Evolutionary conservation across 1,284 basidiomycete genomes (phyloP).

Genomic region (Psilocybe mexicana): DNA sequence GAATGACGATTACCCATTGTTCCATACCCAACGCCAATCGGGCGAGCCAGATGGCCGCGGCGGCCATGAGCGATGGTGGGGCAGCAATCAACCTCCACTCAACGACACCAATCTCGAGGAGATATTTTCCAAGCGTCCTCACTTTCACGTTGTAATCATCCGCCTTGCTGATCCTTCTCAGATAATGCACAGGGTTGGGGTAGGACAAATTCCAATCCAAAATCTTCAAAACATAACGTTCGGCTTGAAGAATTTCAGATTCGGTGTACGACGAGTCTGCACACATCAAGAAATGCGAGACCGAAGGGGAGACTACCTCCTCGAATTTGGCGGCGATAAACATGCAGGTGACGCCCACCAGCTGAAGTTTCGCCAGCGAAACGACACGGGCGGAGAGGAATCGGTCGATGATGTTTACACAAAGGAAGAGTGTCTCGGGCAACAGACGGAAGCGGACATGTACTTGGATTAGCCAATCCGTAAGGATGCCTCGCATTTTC

Average conservation of each 20-base stretch:
- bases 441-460: conserved; percentile 92
- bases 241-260: conserved; percentile 89
- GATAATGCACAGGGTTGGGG: conserved; percentile 92
- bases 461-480: conserved; percentile 97
- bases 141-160: conserved; percentile 93
- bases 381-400: conserved; percentile 91
- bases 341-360: conserved; percentile 92
- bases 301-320: conserved; percentile 91
- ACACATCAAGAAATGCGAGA: conserved; percentile 73
- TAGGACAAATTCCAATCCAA: conserved; percentile 91
- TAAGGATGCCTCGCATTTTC: conserved; percentile 92
- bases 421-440: conserved; percentile 95
- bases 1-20: conserved; percentile 69
- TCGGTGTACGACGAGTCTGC: conserved; percentile 86
- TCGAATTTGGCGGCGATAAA: conserved; percentile 96
- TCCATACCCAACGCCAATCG: conserved; percentile 83
- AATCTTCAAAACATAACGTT: conserved; percentile 90
- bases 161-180: conserved; percentile 92
- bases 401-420: conserved; percentile 94
- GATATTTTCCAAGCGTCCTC: conserved; percentile 92
- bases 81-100: conserved; percentile 84
- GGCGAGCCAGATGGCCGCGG: conserved; percentile 89
- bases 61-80: conserved; percentile 89
- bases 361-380: conserved; percentile 89
- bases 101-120: conserved; percentile 88